Percentiles rank a stretch among this genome's conserved stretches.
phyloP scores from a whole-genome alignment of 2,329 filamentous ascomycete species.

The Byssoonygena ceratinophila region DNA sequence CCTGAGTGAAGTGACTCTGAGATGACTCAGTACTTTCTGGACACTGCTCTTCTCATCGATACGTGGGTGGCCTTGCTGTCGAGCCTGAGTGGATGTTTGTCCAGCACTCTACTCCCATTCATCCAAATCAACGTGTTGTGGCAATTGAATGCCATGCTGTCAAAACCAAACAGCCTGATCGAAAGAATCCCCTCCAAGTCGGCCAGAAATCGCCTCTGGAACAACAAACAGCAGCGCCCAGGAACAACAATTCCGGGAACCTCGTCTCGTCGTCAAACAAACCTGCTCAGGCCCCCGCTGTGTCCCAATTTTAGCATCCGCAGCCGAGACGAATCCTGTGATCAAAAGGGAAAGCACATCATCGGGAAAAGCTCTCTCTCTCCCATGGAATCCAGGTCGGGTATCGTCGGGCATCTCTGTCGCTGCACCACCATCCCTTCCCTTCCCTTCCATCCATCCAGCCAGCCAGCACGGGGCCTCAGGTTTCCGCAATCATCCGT shows the following conservation, averaged over 20 bases:
- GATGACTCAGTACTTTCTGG: not conserved
- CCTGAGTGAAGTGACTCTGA: not conserved
- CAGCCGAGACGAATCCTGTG: no score
- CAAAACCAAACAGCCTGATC: not conserved
- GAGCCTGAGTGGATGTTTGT: not conserved
- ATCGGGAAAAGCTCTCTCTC: not conserved
- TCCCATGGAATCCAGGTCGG: not conserved
- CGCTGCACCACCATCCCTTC: slow-evolving; percentile 4
- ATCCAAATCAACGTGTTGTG: not conserved
- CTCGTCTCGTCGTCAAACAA: no score
- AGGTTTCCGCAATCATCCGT: not conserved
- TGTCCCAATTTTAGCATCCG: not conserved
- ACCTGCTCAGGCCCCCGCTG: not conserved
- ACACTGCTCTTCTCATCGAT: not conserved
- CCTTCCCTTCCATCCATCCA: not conserved
- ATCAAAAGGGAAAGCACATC: not conserved
- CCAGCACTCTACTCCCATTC: not conserved
- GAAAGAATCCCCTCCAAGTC: not conserved
- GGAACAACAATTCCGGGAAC: no score
- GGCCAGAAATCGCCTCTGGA: not conserved
- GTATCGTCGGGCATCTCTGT: slow-evolving; percentile 5
- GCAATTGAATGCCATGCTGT: not conserved
- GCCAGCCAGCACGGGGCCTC: not conserved
- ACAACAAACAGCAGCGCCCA: no score
- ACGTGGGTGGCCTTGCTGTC: not conserved